Base-by-base conservation (phyloP, 805 yeast genomes). In the Teunomyces barrocoloradensis region DNA sequence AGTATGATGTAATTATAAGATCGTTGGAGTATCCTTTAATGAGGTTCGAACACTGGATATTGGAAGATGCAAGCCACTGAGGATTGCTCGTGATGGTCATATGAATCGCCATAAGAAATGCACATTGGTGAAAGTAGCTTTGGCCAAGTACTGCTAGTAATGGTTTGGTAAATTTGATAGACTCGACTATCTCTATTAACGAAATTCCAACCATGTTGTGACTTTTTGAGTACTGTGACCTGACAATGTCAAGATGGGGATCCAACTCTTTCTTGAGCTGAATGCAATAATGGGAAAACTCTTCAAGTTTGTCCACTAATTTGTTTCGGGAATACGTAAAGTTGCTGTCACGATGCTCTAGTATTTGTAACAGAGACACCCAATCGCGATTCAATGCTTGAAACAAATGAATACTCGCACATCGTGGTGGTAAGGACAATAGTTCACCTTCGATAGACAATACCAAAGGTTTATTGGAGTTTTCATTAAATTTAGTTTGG, bases 391-490 rank as follows among this genome's bases (percentile, higher is more conserved):
- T 56, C 10, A 68, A 45, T 3, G 71, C 63, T 21, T 55, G 49
- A 46, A 56, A 55, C 6, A 65, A 46, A 35, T 66, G 72, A 38
- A 71, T 61, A 4, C 62, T 59, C n/a, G 72, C 53, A 36, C 62
- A 56, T 17, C 50, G 52, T 5, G 74, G 60, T 18, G 59, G 47
- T 0, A 72, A 66, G 4, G 53, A 39, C 1, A 51, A 47, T 3
- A 67, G 39, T 17, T 64, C 63, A 47, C 75, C 74, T 5, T 64
- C 57, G 7, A 58, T 39, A 17, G 72, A 66, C 39, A 72, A 58
- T 4, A 74, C 65, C 15, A 57, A 33, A 32, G 68, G 44, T 41
- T 66, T 64, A 46, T 68, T 69, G 42, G 61, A 63, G 44, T 53
- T 55, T 34, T 58, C 66, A 47, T 66, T 63, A 51, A 75, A 74